Evolutionary conservation across 805 yeast genomes (phyloP), one percentile per base, ranked within the genome.

Genomic region (Candida loeiensis): DNA sequence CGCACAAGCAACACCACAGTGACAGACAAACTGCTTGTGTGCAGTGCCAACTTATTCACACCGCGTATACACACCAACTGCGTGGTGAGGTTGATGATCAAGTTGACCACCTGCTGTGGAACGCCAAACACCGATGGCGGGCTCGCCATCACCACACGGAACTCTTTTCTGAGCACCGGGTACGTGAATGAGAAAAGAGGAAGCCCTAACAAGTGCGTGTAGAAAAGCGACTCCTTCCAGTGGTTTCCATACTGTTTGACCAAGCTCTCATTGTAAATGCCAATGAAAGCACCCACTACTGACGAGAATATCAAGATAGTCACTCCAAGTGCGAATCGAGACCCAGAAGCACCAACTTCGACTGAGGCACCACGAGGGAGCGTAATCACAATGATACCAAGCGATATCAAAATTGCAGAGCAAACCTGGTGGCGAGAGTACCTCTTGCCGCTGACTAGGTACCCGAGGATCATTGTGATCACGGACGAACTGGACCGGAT

Each of bases 151-250:
- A 49, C 45, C 2, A 40, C 40, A 6, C 17, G 8, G 8, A 50
- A 37, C 27, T 57, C 59, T 2, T 22, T 5, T 6, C 7, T 25
- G 8, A 58, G 17, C 3, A 61, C 49, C 6, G 55, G 54, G 2
- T 52, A 45, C 22, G 75, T 57, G 2, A 73, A 47, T 1, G 66
- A 14, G 43, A 81, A 77, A 8, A 80, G 51, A 0, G 85, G 82
- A 8, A 83, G 48, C 0, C 79, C 75, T 29, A 77, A 61, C 4
- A 74, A 51, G 51, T 80, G 85, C 12, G 76, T 68, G 56, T 77
- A 82, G 50, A 84, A 83, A 33, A 84, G 54, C 25, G 74, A 69
- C 48, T 83, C 89, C 40, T 72, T 63, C 90, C 90, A 83, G 38
- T 73, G 72, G 40, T 67, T 68, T 4, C 85, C 84, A 51, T 79